Evolutionary conservation across 768 basidiomycete genomes (phyloP), one percentile per base, ranked within the genome.

Genomic region (Hemileccinum impolitum): DNA sequence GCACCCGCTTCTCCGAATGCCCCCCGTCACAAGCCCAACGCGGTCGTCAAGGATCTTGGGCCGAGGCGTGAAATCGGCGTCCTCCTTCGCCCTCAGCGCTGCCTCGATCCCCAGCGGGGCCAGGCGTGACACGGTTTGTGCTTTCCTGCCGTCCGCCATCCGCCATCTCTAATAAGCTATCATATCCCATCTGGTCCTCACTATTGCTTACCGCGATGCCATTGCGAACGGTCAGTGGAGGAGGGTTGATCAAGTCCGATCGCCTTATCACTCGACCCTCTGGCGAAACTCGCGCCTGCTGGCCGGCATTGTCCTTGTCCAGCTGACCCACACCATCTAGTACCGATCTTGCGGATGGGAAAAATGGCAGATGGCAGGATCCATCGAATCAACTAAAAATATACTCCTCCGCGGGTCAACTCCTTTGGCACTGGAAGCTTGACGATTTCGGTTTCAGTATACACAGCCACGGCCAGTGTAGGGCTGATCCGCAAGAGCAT

Each of bases 1-100:
- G 84, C 85, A 30, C 88, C 88, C 13, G 80, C 83, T 69, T 90
- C 89, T 37, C 78, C 77, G 36, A 90, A 69, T 4, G 82, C 80
- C 84, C 6, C 84, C 84, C 0, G 84, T 80, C 25, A 86, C 80
- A 37, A 85, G 72, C 9, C 73, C 80, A 4, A 84, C 81, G 2
- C 80, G 75, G 47, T 78, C 80, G 41, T 76, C 76, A 56, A 80
- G 76, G 18, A 84, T 75, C 59, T 79, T 81, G n/a, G 75, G 69
- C 4, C 66, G 69, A 6, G 73, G 68, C 26, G 31, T 49, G 36
- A 72, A 47, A 0, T 54, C 53, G 3, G 70, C 56, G 40, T 78
- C 66, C 4, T 61, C 58, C 26, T 72, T 70, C 10, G 73, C 75
- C 39, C 68, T 62, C 7, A 80, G 59, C 3, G 84, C 85, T 11